Base-by-base conservation (phyloP, 768 basidiomycete genomes). In the Serendipita indica region DNA sequence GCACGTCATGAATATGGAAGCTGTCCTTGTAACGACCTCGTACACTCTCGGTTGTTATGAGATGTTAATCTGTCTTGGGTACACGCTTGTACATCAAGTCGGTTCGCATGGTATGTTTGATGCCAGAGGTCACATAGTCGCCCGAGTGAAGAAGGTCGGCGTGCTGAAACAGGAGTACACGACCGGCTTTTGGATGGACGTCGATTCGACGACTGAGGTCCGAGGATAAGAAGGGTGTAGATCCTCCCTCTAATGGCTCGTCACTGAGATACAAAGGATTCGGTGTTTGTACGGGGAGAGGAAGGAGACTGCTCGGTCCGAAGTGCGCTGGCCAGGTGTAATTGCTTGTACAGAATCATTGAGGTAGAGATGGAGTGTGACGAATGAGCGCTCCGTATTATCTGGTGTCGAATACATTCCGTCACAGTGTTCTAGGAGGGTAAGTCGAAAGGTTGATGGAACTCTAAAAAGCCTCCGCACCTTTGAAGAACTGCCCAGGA, bases 71-170 rank as follows among this genome's bases (percentile, higher is more conserved):
- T n/a, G n/a, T n/a, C 41, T 43, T 18, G 7, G 7, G 41, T 2
- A 6, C 2, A n/a, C 41, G 41, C 49, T 54, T 28, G 25, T 54
- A 60, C 59, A 60, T 60, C 32, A 60, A 30, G 33, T 60, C 59
- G 30, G 59, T 60, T 13, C 59, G 25, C 59, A 60, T 60, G 4
- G 59, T 60, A 22, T 60, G 54, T 33, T 60, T 60, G 16, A 60
- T 46, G 16, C 59, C 59, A 18, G 43, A n/a, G 12, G 45, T 25
- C 7, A 60, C 59, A 33, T 60, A 46, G 22, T 33, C 59, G 16
- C 59, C 59, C 3, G 59, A 39, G 33, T 60, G 59, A 3, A 52
- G 28, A 20, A 60, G 45, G 7, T 25, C 59, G 3, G 33, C 33
- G 22, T 60, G 57, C 30, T 60, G 59, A 28, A 60, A 60, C 12